These are phyloP conservation scores for Fusarium haematococcum DNA, from an alignment of 2,329 filamentous ascomycete genomes.

Conservation along the genomic window DNA sequence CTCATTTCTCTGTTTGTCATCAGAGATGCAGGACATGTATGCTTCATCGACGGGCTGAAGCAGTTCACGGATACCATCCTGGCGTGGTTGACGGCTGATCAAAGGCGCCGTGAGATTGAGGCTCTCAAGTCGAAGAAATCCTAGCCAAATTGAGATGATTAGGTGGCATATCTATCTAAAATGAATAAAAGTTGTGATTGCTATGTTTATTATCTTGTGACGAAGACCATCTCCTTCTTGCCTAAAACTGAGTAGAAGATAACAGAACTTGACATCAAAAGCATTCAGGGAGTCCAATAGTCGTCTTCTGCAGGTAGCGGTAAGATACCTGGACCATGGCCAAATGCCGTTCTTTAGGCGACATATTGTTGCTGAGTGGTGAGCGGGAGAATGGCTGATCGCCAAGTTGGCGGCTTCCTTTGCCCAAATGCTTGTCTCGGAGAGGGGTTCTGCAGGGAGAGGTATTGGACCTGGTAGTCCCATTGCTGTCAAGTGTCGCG, in stretches of 20 bases:
- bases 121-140: neutral
- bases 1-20: conserved; percentile 51
- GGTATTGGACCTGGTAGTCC: too few species aligned
- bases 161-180: neutral
- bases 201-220: neutral
- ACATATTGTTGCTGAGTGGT: too few species aligned
- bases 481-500: too few species aligned
- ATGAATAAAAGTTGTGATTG: neutral
- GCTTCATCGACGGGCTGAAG: conserved; percentile 53
- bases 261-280: too few species aligned
- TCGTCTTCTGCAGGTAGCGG: too few species aligned
- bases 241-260: neutral
- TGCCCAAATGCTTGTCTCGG: too few species aligned
- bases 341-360: too few species aligned
- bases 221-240: neutral
- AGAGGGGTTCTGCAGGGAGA: too few species aligned
- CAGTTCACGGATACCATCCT: conserved; percentile 40
- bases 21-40: conserved; percentile 52
- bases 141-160: neutral
- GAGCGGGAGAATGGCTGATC: too few species aligned
- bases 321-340: too few species aligned
- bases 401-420: too few species aligned
- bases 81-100: conserved; percentile 18
- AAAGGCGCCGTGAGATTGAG: neutral
- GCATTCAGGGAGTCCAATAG: too few species aligned